A percentile compares a stretch with the other conserved stretches of the same genome.
These are phyloP conservation scores for Tetrahymena malaccensis DNA, from an alignment of 73 alveolate species.

Conservation along the genomic window DNA sequence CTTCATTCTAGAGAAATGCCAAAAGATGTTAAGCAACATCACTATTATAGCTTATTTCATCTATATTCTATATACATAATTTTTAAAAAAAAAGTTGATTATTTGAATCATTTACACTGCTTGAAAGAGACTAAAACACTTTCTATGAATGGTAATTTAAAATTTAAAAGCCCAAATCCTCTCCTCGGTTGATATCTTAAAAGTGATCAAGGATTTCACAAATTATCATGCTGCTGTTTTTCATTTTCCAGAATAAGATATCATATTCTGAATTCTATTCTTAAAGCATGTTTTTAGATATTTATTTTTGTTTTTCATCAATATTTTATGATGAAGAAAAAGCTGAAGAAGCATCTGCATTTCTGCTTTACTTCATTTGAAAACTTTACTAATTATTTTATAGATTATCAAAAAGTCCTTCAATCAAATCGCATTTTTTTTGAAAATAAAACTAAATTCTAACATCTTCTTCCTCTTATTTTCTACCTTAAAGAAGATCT, in stretches of 20 bases:
- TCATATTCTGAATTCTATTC: not conserved
- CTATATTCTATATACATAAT: not conserved
- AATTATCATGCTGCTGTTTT: not conserved
- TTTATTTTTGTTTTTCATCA: not conserved
- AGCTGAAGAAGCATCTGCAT: not conserved
- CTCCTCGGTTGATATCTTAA: not conserved
- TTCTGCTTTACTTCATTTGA: not conserved
- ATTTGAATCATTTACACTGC: not conserved
- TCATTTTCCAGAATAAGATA: not conserved
- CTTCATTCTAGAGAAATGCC: not conserved
- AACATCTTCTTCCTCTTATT: not conserved
- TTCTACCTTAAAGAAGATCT: not conserved
- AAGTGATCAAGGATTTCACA: not conserved
- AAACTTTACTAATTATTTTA: not conserved
- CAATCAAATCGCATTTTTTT: not conserved
- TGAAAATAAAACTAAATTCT: not conserved
- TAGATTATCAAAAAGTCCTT: not conserved
- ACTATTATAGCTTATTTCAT: not conserved
- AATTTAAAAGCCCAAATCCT: not conserved
- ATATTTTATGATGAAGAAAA: not conserved
- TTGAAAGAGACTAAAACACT: not conserved
- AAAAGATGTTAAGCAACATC: not conserved
- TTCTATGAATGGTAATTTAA: not conserved
- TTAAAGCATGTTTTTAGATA: not conserved
- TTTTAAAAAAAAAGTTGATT: not conserved